Conservation (phyloP, 2,329 filamentous ascomycete genomes). For the Aspergillus transmontanensis region DNA sequence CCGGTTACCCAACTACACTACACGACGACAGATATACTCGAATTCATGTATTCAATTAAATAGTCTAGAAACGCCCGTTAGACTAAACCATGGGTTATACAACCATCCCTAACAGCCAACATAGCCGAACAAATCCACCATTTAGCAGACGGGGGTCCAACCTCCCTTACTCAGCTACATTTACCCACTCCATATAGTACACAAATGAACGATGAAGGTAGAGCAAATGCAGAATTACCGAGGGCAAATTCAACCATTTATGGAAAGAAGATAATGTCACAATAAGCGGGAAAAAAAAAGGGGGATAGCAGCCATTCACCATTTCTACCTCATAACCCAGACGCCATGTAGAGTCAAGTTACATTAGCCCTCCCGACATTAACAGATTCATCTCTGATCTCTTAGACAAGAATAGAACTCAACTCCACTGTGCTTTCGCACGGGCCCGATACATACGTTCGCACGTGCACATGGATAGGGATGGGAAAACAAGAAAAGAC, state of each 20-base stretch:
- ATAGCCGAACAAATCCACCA: neutral
- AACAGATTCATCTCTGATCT: slow-evolving; percentile 7
- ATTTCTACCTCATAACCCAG: slow-evolving; percentile 20
- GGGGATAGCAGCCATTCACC: slow-evolving; percentile 14
- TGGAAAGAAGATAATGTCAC: slow-evolving; percentile 10
- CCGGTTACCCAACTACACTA: neutral
- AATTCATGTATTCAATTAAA: neutral
- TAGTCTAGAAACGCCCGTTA: neutral
- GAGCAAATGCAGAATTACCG: neutral
- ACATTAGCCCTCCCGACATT: slow-evolving; percentile 4
- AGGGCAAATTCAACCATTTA: slow-evolving; percentile 7
- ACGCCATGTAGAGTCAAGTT: slow-evolving; percentile 19
- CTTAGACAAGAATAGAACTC: neutral
- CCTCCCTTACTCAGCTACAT: neutral
- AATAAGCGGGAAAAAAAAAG: slow-evolving; percentile 2
- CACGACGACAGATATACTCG: neutral
- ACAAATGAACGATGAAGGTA: slow-evolving; percentile 1
- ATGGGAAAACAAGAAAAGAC: neutral
- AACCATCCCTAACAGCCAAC: neutral
- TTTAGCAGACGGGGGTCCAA: neutral
- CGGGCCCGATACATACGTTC: neutral
- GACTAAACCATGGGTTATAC: neutral
- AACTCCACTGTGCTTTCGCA: slow-evolving; percentile 3
- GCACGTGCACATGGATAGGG: neutral
- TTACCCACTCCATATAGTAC: slow-evolving; percentile 13